Evolutionary conservation across 2,329 filamentous ascomycete species (phyloP).

Genomic region (Exophiala oligosperma): DNA sequence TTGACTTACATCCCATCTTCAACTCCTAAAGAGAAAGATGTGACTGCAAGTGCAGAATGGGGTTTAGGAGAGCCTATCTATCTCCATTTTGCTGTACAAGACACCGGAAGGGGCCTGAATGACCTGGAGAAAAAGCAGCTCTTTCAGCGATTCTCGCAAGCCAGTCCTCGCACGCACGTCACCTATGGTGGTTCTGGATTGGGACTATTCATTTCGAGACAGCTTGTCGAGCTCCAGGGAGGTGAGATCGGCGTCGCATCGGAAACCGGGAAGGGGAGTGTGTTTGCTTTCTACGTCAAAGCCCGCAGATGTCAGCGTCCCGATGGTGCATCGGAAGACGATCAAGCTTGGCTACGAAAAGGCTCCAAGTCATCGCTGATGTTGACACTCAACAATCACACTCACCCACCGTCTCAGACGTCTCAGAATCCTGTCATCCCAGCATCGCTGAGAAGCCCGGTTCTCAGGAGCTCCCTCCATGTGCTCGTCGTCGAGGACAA

Average conservation of each 20-base stretch:
- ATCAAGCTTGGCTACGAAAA: constrained; percentile 12
- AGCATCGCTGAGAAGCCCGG: neutral
- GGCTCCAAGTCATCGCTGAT: constrained; percentile 6
- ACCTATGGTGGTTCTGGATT: constrained; percentile 78
- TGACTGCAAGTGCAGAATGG: constrained; percentile 51
- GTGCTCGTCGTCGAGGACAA: constrained; percentile 48
- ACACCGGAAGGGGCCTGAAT: constrained; percentile 73
- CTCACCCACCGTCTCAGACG: neutral
- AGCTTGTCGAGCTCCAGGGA: constrained; percentile 77
- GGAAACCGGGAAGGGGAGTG: constrained; percentile 56
- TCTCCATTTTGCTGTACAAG: constrained; percentile 71
- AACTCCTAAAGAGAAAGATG: constrained; percentile 32
- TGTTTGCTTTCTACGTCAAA: constrained; percentile 60
- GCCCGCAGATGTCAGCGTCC: constrained; percentile 35
- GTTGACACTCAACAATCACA: constrained; percentile 4
- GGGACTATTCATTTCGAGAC: constrained; percentile 75
- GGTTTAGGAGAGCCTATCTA: constrained; percentile 60
- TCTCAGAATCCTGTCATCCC: neutral
- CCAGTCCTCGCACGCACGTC: constrained; percentile 72
- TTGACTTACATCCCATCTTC: constrained; percentile 37
- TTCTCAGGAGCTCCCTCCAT: constrained; percentile 5
- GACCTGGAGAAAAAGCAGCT: constrained; percentile 71
- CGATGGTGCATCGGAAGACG: constrained; percentile 8
- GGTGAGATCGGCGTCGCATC: constrained; percentile 73
- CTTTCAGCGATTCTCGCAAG: constrained; percentile 78